Base-by-base conservation (phyloP, 768 basidiomycete genomes). In the Galerina marginata region DNA sequence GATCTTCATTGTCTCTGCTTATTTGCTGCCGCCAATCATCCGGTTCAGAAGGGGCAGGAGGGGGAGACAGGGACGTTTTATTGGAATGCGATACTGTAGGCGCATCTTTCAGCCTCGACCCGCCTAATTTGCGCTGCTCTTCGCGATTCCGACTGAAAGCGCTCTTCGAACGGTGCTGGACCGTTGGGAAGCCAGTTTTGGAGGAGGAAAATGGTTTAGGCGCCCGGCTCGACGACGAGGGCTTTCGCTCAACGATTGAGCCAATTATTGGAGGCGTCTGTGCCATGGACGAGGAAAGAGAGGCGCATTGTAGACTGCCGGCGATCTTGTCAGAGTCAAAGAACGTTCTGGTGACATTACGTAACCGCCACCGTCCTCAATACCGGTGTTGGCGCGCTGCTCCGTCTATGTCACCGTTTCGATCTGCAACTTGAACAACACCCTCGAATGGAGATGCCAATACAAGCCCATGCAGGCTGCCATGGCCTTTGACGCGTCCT, bases 81-180 rank as follows among this genome's bases (percentile, higher is more conserved):
- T 12, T 54, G 23, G 68, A 54, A 23, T 65, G 49, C 25, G 59
- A 51, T 16, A 69, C 54, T 37, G 58, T 16, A 37, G 83, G 79
- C 4, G 72, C 67, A 46, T 76, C 69, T 26, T 56, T 58, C 10
- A 69, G 62, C 44, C 70, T 72, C 2, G 65, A 42, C 0, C 51
- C 20, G 7, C 56, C 61, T 45, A 52, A 65, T 52, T 71, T 75
- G n/a, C 67, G 69, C 15, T 65, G 60, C 43, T 73, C 77, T 39
- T 85, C 82, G 62, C 80, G 74, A 38, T 75, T 79, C 2, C 83
- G 80, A 14, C 81, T 75, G 74, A 89, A 89, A 16, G 86, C 84
- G 60, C 88, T 88, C 70, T 81, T 81, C 10, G 82, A 88, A 40
- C 90, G 83, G 71, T 90, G 90, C 52, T 84, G 79, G 3, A 83